A percentile compares a stretch with the other conserved stretches of the same genome.
These are phyloP conservation scores for Stephania japonica DNA, from an alignment of 164 flowering plant genomes.

Conservation along the genomic window DNA sequence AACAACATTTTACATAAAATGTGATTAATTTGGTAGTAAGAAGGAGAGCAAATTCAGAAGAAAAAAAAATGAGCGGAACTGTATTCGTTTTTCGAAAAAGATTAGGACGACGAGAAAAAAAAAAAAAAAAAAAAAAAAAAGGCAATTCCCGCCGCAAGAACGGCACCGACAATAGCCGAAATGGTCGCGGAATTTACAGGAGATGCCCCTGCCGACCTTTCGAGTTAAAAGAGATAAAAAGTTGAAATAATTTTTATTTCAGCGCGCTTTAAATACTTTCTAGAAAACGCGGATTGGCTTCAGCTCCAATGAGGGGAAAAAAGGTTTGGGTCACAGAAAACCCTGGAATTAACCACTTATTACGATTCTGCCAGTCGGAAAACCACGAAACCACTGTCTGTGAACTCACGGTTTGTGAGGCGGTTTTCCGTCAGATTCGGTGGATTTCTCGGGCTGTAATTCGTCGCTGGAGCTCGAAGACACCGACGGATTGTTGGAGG, in stretches of 20 bases:
- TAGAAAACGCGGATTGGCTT: conserved; percentile 8
- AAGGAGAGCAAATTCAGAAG: background rate
- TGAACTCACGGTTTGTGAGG: conserved; percentile 64
- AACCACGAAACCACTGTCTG: background rate
- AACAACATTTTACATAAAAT: background rate
- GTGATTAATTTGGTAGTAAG: background rate
- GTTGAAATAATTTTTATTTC: background rate
- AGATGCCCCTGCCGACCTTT: conserved; percentile 13
- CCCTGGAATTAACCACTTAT: conserved; percentile 13
- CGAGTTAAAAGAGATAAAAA: background rate
- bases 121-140: background rate
- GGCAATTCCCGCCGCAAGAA: conserved; percentile 62
- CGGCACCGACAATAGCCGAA: conserved; percentile 12
- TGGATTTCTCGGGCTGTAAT: conserved; percentile 40
- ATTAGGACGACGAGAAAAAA: background rate
- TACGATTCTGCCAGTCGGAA: conserved; percentile 19
- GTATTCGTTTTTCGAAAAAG: background rate
- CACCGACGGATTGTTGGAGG: conserved; percentile 10
- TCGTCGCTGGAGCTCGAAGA: conserved; percentile 39
- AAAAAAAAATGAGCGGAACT: background rate
- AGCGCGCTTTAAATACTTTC: background rate
- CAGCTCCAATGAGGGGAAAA: background rate
- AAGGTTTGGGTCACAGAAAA: background rate
- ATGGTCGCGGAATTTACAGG: background rate
- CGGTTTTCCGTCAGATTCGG: conserved; percentile 42